Conservation (phyloP, 176 grass and related monocot genomes). For the Rhynchospora tenuis region DNA sequence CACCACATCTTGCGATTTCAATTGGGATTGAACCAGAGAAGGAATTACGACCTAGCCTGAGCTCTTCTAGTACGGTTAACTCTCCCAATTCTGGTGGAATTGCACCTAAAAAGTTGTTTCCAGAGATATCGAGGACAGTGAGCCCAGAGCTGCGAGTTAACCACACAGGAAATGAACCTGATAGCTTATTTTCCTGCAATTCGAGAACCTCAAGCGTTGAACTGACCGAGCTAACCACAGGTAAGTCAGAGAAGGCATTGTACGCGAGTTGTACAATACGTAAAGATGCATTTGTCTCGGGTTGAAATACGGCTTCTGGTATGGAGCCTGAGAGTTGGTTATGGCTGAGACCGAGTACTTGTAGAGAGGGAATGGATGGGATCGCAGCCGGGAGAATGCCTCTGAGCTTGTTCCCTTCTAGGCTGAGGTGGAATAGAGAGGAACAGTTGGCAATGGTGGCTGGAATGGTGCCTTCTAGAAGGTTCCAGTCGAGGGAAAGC, state of each 20-base stretch:
- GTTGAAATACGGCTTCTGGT: constrained; percentile 45
- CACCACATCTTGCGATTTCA: constrained; percentile 65
- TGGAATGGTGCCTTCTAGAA: constrained; percentile 77
- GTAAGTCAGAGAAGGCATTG: constrained; percentile 62
- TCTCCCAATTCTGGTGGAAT: constrained; percentile 44
- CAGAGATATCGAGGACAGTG: constrained; percentile 66
- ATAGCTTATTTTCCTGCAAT: constrained; percentile 56
- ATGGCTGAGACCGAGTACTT: constrained; percentile 65
- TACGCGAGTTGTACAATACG: constrained; percentile 56
- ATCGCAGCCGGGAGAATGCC: constrained; percentile 77
- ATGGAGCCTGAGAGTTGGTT: constrained; percentile 75
- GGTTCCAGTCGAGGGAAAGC: constrained; percentile 85
- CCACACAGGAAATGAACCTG: constrained; percentile 67
- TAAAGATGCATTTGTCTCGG: constrained; percentile 42
- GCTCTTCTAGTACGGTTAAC: constrained; percentile 54
- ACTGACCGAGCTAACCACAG: constrained; percentile 23
- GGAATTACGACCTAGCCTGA: constrained; percentile 60
- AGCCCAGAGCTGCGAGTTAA: constrained; percentile 35
- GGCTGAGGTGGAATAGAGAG: constrained; percentile 62
- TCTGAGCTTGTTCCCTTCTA: constrained; percentile 65
- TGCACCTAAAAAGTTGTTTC: constrained; percentile 53
- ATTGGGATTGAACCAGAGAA: constrained; percentile 44
- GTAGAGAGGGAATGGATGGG: constrained; percentile 51
- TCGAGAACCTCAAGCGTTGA: constrained; percentile 52
- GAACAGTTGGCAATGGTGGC: constrained; percentile 76